Base-by-base conservation (phyloP, 345 rosid species). In the Brassica rapa region DNA sequence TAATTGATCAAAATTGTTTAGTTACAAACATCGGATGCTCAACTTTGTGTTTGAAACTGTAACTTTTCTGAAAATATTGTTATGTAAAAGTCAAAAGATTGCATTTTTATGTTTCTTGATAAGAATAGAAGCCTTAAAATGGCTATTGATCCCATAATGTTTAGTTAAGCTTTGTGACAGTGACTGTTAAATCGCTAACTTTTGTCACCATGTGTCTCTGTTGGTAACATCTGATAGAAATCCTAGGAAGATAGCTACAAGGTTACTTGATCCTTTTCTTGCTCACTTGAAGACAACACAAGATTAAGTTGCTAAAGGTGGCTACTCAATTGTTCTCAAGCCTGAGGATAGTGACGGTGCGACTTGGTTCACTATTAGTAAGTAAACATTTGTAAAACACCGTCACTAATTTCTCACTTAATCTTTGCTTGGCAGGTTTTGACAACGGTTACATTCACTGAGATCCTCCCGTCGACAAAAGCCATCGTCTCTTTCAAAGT, bases 241-340 rank as follows among this genome's bases (percentile, higher is more conserved):
- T 84, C 85, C 86, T 5, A 88, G 90, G 85, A 95, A 93, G 72
- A 62, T 95, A 80, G 97, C 97, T 67, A 85, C 98, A 7, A 98
- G 99, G 60, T 87, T 95, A 85, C 76, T 93, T 53, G 91, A 79
- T 83, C 98, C 99, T 35, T 95, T 91, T 79, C 93, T 91, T 69
- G 86, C 97, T 79, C 99, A 95, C 72, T 85, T 91, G 84, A 93
- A 88, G 83, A 84, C 85, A 23, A 94, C 96, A 3, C 89, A 87
- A 78, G 96, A 91, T 25, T 94, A 91, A 82, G 80, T 93, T 83
- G 87, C 78, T 68, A 93, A 84, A 79, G 99, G 99, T 39, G 99
- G 98, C 12, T 95, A 91, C 79, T 93, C 99, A 12, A 89, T 95
- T 80, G 81, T 68, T 63, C 98, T 95, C 71, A 85, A 91, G 83